phyloP scores from a whole-genome alignment of 495 filamentous ascomycete species.

The Annulohypoxylon nitens region DNA sequence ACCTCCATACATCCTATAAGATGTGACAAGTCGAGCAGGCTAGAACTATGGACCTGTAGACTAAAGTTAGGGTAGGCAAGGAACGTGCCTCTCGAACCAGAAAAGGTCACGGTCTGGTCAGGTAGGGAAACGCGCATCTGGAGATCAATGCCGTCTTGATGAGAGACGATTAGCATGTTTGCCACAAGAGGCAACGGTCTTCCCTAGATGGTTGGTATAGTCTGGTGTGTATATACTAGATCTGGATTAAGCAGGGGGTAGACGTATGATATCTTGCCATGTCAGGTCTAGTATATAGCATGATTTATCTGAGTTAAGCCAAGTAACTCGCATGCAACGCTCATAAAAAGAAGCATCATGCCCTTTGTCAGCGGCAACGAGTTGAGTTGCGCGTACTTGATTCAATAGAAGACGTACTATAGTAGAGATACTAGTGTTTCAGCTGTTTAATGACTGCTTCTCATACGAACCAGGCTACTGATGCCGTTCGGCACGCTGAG shows the following conservation, averaged over 20 bases:
- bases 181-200: slow-evolving; percentile 34
- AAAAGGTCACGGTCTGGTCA: slow-evolving; percentile 37
- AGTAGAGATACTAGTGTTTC: slow-evolving; percentile 36
- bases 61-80: slow-evolving; percentile 37
- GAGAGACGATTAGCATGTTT: slow-evolving; percentile 45
- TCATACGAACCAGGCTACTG: slow-evolving; percentile 34
- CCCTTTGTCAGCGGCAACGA: slow-evolving; percentile 31
- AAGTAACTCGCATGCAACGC: slow-evolving; percentile 37
- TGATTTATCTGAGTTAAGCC: slow-evolving; percentile 38
- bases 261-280: slow-evolving; percentile 46
- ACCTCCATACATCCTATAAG: slow-evolving; percentile 44
- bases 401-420: slow-evolving; percentile 21
- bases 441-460: slow-evolving; percentile 24
- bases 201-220: slow-evolving; percentile 37
- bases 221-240: slow-evolving; percentile 40
- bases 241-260: slow-evolving; percentile 40
- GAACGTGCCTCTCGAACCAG: slow-evolving; percentile 47
- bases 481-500: slow-evolving; percentile 43
- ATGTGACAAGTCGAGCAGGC: slow-evolving; percentile 47
- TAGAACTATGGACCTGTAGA: slow-evolving; percentile 37
- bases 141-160: slow-evolving; percentile 51
- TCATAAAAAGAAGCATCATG: slow-evolving; percentile 36
- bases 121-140: slow-evolving; percentile 49
- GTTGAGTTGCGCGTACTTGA: slow-evolving; percentile 9
- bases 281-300: slow-evolving; percentile 46